phyloP scores from a whole-genome alignment of 78 protist genomes.

The Dictyostelium brefeldianum region DNA sequence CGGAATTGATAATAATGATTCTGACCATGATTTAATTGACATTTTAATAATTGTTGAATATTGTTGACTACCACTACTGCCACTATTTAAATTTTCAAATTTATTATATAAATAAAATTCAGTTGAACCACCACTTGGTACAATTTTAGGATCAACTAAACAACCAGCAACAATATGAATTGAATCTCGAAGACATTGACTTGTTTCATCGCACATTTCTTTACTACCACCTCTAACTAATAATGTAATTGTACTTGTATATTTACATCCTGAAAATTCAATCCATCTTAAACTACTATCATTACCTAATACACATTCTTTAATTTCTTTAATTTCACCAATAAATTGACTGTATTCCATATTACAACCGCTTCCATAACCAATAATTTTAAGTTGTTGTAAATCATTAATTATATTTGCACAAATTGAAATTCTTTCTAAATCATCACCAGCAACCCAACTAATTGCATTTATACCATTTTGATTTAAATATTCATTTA shows the following conservation, averaged over 20 bases:
- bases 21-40: slow-evolving; percentile 16
- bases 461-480: slow-evolving; percentile 4
- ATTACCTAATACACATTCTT: background rate
- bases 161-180: slow-evolving; percentile 25
- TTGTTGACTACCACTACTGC: background rate
- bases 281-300: slow-evolving; percentile 1
- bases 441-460: slow-evolving; percentile 68
- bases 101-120: slow-evolving; percentile 34
- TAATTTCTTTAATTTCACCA: background rate
- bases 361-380: too few species aligned
- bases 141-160: slow-evolving; percentile 18
- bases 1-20: slow-evolving; percentile 46
- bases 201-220: slow-evolving; percentile 54
- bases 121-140: slow-evolving; percentile 42
- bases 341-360: background rate
- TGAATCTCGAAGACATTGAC: slow-evolving; percentile 50
- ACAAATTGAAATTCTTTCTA: slow-evolving; percentile 36
- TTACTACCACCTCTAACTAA: slow-evolving; percentile 57
- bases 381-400: background rate
- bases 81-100: background rate
- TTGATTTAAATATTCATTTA: background rate
- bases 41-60: background rate
- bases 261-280: background rate
- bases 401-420: slow-evolving; percentile 24
- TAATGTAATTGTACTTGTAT: slow-evolving; percentile 1